These are phyloP conservation scores for Penicillium robsamsonii DNA, from an alignment of 495 filamentous ascomycete genomes.

Conservation along the genomic window DNA sequence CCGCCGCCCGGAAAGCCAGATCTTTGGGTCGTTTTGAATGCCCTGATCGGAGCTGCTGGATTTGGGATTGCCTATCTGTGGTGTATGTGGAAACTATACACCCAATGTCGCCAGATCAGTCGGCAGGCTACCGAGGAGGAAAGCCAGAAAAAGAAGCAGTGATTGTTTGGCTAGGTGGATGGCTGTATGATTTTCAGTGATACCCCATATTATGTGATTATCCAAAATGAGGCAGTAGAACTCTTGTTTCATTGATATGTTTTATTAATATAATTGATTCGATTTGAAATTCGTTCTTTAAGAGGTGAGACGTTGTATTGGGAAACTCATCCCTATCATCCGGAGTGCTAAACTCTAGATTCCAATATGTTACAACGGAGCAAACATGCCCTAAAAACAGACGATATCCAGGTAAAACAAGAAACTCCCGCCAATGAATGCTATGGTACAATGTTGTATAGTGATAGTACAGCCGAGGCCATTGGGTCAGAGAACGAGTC, in stretches of 20 bases:
- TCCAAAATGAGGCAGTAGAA: neutral
- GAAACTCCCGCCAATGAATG: conserved; percentile 26
- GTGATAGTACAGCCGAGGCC: conserved; percentile 12
- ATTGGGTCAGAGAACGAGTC: conserved; percentile 8
- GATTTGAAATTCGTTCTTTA: conserved; percentile 1
- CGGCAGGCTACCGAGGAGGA: conserved; percentile 28
- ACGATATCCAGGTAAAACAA: conserved; percentile 18
- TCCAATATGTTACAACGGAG: conserved; percentile 2
- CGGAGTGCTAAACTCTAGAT: neutral
- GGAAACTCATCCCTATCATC: conserved; percentile 2
- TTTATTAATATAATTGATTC: conserved; percentile 1
- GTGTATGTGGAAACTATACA: conserved; percentile 72
- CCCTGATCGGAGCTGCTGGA: conserved; percentile 76
- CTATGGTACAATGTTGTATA: conserved; percentile 28
- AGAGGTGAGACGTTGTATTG: conserved; percentile 23
- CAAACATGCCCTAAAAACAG: neutral
- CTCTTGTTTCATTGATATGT: neutral
- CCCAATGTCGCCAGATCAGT: conserved; percentile 50
- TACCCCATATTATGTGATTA: conserved; percentile 30
- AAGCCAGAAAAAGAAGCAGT: conserved; percentile 43
- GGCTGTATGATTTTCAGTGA: conserved; percentile 23
- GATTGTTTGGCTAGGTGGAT: conserved; percentile 16
- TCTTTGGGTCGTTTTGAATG: conserved; percentile 89
- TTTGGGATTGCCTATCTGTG: conserved; percentile 88
- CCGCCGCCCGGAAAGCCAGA: conserved; percentile 79